Evolutionary conservation across 352 stramenopile species (phyloP).

Genomic region (Globisporangium heterothallicum): DNA sequence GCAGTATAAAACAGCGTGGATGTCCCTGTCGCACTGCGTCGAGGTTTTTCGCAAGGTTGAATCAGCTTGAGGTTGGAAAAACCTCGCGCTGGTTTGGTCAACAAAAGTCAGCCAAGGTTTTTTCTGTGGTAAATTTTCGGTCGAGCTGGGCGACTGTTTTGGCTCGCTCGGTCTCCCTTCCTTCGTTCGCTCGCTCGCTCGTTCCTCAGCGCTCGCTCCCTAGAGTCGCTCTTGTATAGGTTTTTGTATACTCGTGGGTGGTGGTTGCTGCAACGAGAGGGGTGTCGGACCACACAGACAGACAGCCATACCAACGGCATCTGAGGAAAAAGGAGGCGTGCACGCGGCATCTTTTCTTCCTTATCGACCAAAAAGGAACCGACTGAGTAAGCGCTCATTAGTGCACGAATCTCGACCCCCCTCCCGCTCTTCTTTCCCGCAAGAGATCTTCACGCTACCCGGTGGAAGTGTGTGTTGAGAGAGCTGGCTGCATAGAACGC

Average conservation of each 20-base stretch:
- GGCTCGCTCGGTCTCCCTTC: neutral
- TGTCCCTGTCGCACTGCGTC: neutral
- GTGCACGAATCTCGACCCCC: conserved; percentile 1
- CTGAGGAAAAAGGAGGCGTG: conserved; percentile 1
- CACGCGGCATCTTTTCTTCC: neutral
- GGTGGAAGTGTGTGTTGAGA: neutral
- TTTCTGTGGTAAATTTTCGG: neutral
- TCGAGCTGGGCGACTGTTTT: no score
- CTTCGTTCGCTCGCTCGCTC: neutral
- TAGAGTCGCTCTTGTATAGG: conserved; percentile 4
- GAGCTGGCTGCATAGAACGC: neutral
- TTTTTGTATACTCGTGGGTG: conserved; percentile 1
- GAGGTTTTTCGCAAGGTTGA: conserved; percentile 9
- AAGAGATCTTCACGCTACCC: neutral
- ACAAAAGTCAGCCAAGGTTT: conserved; percentile 11
- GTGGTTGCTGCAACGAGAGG: neutral
- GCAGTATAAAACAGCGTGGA: neutral
- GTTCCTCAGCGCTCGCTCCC: neutral
- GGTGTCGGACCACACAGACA: conserved; percentile 8
- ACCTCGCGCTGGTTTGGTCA: no score
- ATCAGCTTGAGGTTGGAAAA: conserved; percentile 1
- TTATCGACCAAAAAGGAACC: conserved; percentile 5
- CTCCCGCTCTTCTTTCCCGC: no score
- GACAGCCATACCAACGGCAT: conserved; percentile 1
- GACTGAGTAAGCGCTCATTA: conserved; percentile 13